Evolutionary conservation across 495 filamentous ascomycete genomes (phyloP).

Genomic region (Bryoglossum gracile): DNA sequence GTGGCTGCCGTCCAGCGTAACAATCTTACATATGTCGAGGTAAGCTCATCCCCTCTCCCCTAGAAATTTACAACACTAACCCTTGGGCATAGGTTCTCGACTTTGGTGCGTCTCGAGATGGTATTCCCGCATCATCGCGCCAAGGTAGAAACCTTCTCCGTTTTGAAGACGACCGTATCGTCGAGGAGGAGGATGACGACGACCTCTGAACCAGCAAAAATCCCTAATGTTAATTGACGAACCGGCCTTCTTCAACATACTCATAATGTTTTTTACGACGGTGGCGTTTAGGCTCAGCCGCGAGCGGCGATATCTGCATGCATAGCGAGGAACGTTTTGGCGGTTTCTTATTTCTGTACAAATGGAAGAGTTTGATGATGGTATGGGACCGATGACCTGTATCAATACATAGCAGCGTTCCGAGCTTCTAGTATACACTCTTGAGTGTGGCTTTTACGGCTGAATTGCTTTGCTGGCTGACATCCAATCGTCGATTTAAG

Average conservation of each 20-base stretch:
- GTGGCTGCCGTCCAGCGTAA: conserved; percentile 95
- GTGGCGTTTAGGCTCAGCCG: conserved; percentile 2
- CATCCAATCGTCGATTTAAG: too few species aligned
- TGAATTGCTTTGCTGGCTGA: too few species aligned
- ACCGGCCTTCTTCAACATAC: neutral
- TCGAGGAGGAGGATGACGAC: conserved; percentile 33
- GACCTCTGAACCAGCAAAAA: conserved; percentile 3
- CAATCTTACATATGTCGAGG: conserved; percentile 90
- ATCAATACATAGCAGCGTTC: too few species aligned
- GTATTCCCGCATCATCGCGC: conserved; percentile 63
- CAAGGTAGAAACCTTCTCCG: conserved; percentile 72
- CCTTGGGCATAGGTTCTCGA: conserved; percentile 58
- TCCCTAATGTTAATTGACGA: neutral
- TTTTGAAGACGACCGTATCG: conserved; percentile 40
- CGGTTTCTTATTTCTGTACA: neutral
- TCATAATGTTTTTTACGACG: neutral
- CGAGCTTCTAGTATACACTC: too few species aligned
- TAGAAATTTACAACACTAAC: neutral
- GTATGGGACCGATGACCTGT: too few species aligned
- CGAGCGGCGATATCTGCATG: conserved; percentile 4
- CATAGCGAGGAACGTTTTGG: conserved; percentile 17
- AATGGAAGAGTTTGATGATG: too few species aligned
- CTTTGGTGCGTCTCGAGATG: conserved; percentile 85
- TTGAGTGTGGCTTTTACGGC: too few species aligned
- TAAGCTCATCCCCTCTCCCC: conserved; percentile 38